Base-by-base conservation (phyloP, 176 grass and related monocot genomes). In the Tillandsia leiboldiana region DNA sequence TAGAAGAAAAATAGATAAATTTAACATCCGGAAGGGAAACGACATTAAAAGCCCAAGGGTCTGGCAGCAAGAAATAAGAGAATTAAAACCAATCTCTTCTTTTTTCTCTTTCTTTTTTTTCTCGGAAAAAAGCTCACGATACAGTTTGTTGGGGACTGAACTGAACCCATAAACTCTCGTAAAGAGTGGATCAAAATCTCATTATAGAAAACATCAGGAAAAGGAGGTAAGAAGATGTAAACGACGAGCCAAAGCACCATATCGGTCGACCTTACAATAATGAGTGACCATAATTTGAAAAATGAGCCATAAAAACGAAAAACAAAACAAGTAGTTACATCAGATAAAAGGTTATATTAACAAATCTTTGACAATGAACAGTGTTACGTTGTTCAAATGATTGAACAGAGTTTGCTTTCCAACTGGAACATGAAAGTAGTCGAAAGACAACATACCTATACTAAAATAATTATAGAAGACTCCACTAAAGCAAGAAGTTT, bases 391-490 rank as follows among this genome's bases (percentile, higher is more conserved):
- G 2, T 70, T 26, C 11, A 11, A 70, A 4, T 48, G 27, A 29
- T 56, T 11, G 3, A 28, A 13, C 15, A 61, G 53, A 42, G 33
- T 42, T 42, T 42, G 33, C 33, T 42, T 42, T 42, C 33, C 29
- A 65, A 15, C 23, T 27, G 53, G 71, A 84, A 47, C 33, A 14
- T 63, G 27, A 24, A 51, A 73, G 20, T 42, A 74, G 63, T 62
- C 63, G 18, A 29, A 8, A 47, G 51, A 63, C 77, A 23, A 63
- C 68, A 28, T 85, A 97, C 94, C 94, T 53, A 97, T 92, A 73
- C 94, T 97, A 49, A 97, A 87, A 63, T 97, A 97, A 67, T 97
- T 97, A 79, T 97, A 97, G 75, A 97, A 97, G 20, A 97, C 80
- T 11, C 89, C 94, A 68, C 83, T 87, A 80, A 87, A 97, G 85